A percentile compares a stretch with the other conserved stretches of the same genome.
Evolutionary conservation across 1,284 basidiomycete genomes (phyloP).

Genomic region (Ceratobasidium sp.): DNA sequence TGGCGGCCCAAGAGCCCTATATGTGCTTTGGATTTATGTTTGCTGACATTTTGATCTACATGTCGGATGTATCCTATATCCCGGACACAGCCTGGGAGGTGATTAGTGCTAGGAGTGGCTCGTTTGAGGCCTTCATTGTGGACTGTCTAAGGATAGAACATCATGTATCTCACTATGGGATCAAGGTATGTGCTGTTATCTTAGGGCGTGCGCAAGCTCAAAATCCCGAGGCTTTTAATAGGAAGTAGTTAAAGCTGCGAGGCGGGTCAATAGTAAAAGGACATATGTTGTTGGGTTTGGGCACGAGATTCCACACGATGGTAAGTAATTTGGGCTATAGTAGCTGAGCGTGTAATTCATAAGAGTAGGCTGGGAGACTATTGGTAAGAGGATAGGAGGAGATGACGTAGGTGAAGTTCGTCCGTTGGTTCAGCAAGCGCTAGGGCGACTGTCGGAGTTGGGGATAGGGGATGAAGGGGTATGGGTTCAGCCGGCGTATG

Average conservation of each 20-base stretch:
- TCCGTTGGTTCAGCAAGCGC: constrained; percentile 60
- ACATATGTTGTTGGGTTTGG: constrained; percentile 81
- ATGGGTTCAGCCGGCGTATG: constrained; percentile 79
- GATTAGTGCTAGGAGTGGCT: constrained; percentile 57
- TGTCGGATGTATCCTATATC: constrained; percentile 82
- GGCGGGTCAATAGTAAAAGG: constrained; percentile 68
- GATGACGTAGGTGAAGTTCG: constrained; percentile 52
- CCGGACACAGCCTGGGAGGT: constrained; percentile 75
- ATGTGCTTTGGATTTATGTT: constrained; percentile 81
- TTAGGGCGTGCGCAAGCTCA: not conserved
- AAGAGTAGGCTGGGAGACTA: constrained; percentile 67
- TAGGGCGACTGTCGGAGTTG: constrained; percentile 59
- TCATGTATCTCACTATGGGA: constrained; percentile 80
- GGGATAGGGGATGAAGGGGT: constrained; percentile 58
- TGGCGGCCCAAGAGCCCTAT: constrained; percentile 63
- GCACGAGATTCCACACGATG: constrained; percentile 75
- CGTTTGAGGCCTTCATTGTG: constrained; percentile 67
- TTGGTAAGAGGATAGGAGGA: constrained; percentile 68
- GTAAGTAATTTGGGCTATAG: not conserved
- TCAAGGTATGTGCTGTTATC: constrained; percentile 58
- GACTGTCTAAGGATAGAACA: constrained; percentile 75
- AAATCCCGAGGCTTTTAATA: not conserved
- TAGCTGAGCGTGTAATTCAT: no score
- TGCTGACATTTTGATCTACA: constrained; percentile 72
- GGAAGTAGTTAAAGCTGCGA: constrained; percentile 67